These are phyloP conservation scores for Triticum dicoccoides DNA, from an alignment of 176 grass and related monocot genomes.

Conservation along the genomic window DNA sequence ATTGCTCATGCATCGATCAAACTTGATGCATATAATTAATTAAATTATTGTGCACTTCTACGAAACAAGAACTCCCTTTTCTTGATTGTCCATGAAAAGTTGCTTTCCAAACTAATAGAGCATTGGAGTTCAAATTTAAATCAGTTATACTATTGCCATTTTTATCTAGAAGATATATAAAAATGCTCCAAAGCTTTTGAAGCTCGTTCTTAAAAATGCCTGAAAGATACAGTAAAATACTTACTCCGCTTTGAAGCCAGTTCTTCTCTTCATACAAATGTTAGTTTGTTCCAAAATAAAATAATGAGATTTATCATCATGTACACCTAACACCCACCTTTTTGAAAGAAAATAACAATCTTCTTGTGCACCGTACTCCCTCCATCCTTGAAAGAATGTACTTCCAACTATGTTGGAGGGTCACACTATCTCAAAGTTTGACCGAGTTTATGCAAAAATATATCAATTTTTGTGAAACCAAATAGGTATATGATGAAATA, in stretches of 20 bases:
- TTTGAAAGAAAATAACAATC: background rate
- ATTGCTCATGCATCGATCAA: background rate
- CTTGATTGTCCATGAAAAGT: background rate
- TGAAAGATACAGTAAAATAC: background rate
- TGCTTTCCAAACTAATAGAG: too few species aligned
- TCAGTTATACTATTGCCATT: too few species aligned
- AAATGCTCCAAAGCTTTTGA: conserved; percentile 22
- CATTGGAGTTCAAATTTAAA: too few species aligned
- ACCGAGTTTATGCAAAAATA: too few species aligned
- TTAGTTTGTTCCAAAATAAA: background rate
- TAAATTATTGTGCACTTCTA: background rate
- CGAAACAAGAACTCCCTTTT: background rate
- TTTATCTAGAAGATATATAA: background rate
- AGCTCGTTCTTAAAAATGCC: background rate
- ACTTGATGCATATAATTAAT: background rate
- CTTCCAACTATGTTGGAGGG: too few species aligned
- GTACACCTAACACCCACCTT: background rate
- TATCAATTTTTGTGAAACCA: too few species aligned
- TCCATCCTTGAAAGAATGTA: too few species aligned
- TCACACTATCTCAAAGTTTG: too few species aligned
- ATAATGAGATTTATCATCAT: background rate
- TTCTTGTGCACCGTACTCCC: background rate
- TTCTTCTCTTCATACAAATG: background rate
- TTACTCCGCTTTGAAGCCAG: background rate
- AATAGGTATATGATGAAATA: too few species aligned